These are phyloP conservation scores for Boletus reticulatus DNA, from an alignment of 768 basidiomycete genomes.

Conservation along the genomic window DNA sequence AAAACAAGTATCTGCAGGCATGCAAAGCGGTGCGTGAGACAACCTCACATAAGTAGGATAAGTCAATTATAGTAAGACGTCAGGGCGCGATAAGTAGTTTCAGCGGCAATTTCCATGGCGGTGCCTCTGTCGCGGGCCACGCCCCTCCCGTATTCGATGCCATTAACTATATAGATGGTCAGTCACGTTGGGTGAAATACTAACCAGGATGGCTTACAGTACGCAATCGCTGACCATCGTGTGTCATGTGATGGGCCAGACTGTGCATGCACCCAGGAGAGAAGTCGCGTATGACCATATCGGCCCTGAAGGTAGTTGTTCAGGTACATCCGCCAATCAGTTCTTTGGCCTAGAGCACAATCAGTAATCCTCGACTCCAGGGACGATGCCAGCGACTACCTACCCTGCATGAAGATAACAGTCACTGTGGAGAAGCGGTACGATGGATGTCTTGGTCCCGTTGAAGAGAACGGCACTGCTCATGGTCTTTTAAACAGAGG, in stretches of 20 bases:
- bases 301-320: constrained; percentile 33
- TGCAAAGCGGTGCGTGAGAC: not conserved
- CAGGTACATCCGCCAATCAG: constrained; percentile 28
- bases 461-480: constrained; percentile 2
- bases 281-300: constrained; percentile 27
- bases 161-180: constrained; percentile 20
- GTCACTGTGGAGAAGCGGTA: not conserved
- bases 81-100: constrained; percentile 24
- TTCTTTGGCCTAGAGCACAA: constrained; percentile 13
- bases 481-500: constrained; percentile 22
- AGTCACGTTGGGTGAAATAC: not conserved
- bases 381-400: not conserved
- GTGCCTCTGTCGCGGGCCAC: constrained; percentile 25
- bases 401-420: constrained; percentile 16
- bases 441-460: constrained; percentile 4
- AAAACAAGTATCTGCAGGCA: not conserved
- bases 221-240: constrained; percentile 24
- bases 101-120: constrained; percentile 32
- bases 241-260: constrained; percentile 25
- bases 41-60: not conserved
- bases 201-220: constrained; percentile 16
- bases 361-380: constrained; percentile 2
- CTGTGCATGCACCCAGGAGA: constrained; percentile 22
- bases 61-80: constrained; percentile 18
- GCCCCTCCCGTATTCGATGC: constrained; percentile 26